A percentile compares a stretch with the other conserved stretches of the same genome.
phyloP scores from a whole-genome alignment of 371 early-diverging fungal genomes.

The Modicella reniformis region DNA sequence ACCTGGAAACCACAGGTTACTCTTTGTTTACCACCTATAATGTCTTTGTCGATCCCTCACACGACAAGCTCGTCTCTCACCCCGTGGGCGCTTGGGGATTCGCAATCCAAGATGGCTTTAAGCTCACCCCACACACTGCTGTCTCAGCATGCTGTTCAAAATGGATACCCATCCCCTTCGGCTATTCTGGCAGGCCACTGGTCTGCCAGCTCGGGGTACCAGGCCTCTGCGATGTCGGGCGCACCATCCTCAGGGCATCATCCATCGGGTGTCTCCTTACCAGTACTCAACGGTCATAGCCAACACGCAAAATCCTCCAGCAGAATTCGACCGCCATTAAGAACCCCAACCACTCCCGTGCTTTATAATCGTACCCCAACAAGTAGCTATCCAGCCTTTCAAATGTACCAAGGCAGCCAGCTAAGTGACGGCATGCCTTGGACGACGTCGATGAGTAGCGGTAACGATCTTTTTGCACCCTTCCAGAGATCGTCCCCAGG shows the following conservation, averaged over 20 bases:
- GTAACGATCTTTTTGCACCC: neutral
- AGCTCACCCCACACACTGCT: neutral
- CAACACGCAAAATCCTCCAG: neutral
- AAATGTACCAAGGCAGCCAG: neutral
- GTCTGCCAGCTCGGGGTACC: neutral
- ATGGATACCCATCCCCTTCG: neutral
- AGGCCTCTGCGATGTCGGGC: neutral
- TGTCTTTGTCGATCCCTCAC: neutral
- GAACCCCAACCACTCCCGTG: neutral
- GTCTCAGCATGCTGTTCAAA: neutral
- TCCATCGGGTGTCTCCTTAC: neutral
- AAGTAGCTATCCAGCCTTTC: slow-evolving; percentile 1
- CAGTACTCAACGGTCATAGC: neutral
- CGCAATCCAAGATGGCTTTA: neutral
- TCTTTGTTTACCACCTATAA: neutral
- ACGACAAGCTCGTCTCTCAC: neutral
- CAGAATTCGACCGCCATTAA: neutral
- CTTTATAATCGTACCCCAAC: neutral
- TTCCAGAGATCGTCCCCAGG: neutral
- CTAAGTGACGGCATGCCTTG: neutral
- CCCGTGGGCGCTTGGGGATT: neutral
- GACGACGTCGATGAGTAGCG: neutral
- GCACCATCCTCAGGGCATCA: neutral
- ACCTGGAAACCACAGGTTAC: neutral
- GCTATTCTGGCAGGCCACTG: neutral